Evolutionary conservation across 768 basidiomycete species (phyloP), one percentile per base, ranked within the genome.

Genomic region (Coprinopsis sp.): DNA sequence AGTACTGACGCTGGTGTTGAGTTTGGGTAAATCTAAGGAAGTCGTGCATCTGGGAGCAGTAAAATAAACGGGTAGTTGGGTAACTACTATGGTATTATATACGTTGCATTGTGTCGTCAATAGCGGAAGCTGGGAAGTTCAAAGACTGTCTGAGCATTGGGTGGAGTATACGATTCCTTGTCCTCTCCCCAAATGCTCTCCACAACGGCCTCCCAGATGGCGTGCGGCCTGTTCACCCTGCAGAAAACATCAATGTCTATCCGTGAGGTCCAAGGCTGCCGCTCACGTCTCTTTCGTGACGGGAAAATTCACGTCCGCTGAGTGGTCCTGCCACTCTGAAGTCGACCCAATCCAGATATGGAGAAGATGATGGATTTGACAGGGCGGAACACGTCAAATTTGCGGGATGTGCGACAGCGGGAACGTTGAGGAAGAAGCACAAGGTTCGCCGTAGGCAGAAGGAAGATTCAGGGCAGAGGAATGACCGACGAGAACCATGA

Each of bases 311-410:
- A 78, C 62, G 53, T 72, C 68, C 10, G 79, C 79, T 2, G 71
- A 65, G 56, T 76, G 79, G 47, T 73, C 65, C 58, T 81, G 78
- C 78, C 79, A 82, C 63, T 80, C 80, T 78, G 42, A 13, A 41
- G n/a, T n/a, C n/a, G n/a, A n/a, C n/a, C n/a, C n/a, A n/a, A n/a
- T n/a, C n/a, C n/a, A n/a, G n/a, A n/a, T n/a, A n/a, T n/a, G n/a
- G n/a, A n/a, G n/a, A n/a, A n/a, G n/a, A n/a, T n/a, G n/a, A n/a
- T n/a, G n/a, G n/a, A n/a, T n/a, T n/a, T n/a, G n/a, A n/a, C n/a
- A n/a, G n/a, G n/a, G n/a, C n/a, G n/a, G n/a, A n/a, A n/a, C n/a
- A n/a, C n/a, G n/a, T n/a, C n/a, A n/a, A n/a, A n/a, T n/a, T n/a
- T n/a, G n/a, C n/a, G n/a, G n/a, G n/a, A n/a, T n/a, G n/a, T n/a